phyloP scores from a whole-genome alignment of 768 basidiomycete genomes.

The Calocybe gangraenosa region DNA sequence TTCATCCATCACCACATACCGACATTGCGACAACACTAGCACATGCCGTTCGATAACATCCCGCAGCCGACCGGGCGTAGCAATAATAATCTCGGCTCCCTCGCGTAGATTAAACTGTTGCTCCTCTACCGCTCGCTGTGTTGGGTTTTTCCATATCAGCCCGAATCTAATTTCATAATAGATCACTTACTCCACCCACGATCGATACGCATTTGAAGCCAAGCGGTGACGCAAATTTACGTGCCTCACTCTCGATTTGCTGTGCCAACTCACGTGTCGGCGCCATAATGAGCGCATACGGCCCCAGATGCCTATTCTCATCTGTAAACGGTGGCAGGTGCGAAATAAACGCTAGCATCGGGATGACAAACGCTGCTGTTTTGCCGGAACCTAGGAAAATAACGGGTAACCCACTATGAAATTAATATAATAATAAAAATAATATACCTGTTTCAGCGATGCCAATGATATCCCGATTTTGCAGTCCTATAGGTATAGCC shows the following conservation, averaged over 20 bases:
- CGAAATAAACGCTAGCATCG: slow-evolving; percentile 94
- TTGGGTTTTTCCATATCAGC: slow-evolving; percentile 17
- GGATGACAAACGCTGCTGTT: slow-evolving; percentile 97
- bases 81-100: slow-evolving; percentile 98
- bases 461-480: slow-evolving; percentile 95
- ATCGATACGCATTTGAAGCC: slow-evolving; percentile 96
- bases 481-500: slow-evolving; percentile 97
- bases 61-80: slow-evolving; percentile 96
- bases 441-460: slow-evolving; percentile 92
- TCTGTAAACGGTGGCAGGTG: slow-evolving; percentile 83
- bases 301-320: slow-evolving; percentile 91
- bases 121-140: slow-evolving; percentile 87
- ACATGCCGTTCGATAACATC: slow-evolving; percentile 97
- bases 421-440: background rate
- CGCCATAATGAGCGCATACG: slow-evolving; percentile 88
- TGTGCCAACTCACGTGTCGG: slow-evolving; percentile 99
- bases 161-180: no score
- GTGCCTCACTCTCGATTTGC: slow-evolving; percentile 91
- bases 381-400: slow-evolving; percentile 82
- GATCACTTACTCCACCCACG: slow-evolving; percentile 81
- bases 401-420: slow-evolving; percentile 4
- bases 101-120: slow-evolving; percentile 98
- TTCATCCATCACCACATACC: slow-evolving; percentile 99
- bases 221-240: slow-evolving; percentile 86
- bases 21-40: slow-evolving; percentile 93